A percentile compares a stretch with the other conserved stretches of the same genome.
Evolutionary conservation across 73 alveolate species (phyloP).

Genomic region (Paramecium primaurelia): DNA sequence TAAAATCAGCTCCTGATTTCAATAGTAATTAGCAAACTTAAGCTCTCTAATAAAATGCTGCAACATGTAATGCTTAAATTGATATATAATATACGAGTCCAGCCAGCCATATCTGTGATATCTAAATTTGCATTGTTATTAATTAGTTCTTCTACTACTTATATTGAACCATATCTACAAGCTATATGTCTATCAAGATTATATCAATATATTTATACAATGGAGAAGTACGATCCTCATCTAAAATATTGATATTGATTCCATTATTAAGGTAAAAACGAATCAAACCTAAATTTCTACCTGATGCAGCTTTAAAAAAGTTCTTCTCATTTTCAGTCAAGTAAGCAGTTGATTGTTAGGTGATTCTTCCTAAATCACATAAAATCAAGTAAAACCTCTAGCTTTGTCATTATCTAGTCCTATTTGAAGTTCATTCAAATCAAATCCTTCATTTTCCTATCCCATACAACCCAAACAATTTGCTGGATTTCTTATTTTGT

Average conservation of each 20-base stretch:
- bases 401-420: constrained; percentile 1
- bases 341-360: constrained; percentile 73
- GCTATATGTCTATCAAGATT: constrained; percentile 63
- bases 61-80: constrained; percentile 47
- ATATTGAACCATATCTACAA: constrained; percentile 68
- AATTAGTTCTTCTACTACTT: constrained; percentile 75
- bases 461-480: constrained; percentile 54
- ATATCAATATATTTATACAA: neutral
- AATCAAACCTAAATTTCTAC: constrained; percentile 70
- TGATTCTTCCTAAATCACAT: constrained; percentile 63
- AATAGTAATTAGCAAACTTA: constrained; percentile 35
- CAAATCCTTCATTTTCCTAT: constrained; percentile 29
- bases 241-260: constrained; percentile 76
- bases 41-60: constrained; percentile 49
- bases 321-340: constrained; percentile 69
- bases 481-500: constrained; percentile 16
- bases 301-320: constrained; percentile 69
- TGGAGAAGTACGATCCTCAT: constrained; percentile 83
- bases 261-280: constrained; percentile 73
- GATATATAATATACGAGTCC: constrained; percentile 60
- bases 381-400: neutral
- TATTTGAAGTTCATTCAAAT: constrained; percentile 45
- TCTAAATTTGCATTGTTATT: constrained; percentile 76
- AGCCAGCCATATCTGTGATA: constrained; percentile 80
- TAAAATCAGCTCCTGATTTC: constrained; percentile 19